A percentile compares a stretch with the other conserved stretches of the same genome.
Conservation (phyloP, 768 basidiomycete genomes). For the Pulveroboletus sp. region DNA sequence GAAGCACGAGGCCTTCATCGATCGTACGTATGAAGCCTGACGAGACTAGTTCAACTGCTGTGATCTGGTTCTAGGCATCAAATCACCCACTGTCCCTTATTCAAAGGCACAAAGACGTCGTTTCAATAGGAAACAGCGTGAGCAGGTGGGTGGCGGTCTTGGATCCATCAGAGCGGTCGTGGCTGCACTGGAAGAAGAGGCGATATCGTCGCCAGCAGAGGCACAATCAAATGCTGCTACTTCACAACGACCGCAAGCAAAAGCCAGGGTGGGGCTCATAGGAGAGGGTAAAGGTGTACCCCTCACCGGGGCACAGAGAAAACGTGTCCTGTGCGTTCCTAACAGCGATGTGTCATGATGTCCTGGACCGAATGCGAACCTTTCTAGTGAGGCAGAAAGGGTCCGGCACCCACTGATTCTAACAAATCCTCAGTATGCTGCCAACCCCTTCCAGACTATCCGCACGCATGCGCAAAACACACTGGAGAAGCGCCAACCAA, state of each 20-base stretch:
- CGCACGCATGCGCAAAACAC: conserved; percentile 79
- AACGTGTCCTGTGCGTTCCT: conserved; percentile 58
- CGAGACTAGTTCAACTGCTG: not conserved
- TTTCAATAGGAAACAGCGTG: conserved; percentile 63
- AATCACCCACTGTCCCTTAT: conserved; percentile 46
- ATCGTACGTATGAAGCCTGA: conserved; percentile 41
- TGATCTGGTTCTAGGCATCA: conserved; percentile 38
- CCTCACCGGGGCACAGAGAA: conserved; percentile 60
- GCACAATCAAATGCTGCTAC: conserved; percentile 13
- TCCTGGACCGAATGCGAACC: not conserved
- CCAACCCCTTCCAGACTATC: conserved; percentile 74
- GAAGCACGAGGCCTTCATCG: conserved; percentile 64
- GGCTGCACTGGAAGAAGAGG: conserved; percentile 44
- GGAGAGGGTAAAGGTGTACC: conserved; percentile 59
- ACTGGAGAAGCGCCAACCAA: conserved; percentile 46
- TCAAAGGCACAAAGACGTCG: conserved; percentile 72
- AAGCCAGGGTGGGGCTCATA: conserved; percentile 48
- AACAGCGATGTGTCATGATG: not conserved
- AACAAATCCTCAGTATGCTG: conserved; percentile 56
- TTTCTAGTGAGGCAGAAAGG: conserved; percentile 55
- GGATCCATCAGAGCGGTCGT: conserved; percentile 52
- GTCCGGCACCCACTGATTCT: conserved; percentile 67
- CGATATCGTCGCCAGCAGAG: conserved; percentile 12
- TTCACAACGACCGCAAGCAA: conserved; percentile 13
- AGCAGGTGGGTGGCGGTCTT: conserved; percentile 50